Conservation (phyloP, 2,329 filamentous ascomycete species). For the Fusarium sp. region DNA sequence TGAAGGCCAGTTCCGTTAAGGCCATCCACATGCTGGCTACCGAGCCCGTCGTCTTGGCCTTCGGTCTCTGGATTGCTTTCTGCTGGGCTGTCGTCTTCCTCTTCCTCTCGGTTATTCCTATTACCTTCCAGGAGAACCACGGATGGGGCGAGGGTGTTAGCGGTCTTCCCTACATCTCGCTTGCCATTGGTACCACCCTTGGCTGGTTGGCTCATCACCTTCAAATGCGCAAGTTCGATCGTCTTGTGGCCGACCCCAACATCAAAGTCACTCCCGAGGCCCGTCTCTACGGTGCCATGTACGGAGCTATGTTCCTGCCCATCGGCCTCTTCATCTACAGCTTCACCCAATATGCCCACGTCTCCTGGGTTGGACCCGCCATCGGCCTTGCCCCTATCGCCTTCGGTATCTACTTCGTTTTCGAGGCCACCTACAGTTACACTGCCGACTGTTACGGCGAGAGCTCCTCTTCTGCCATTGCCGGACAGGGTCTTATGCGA, state of each 20-base stretch:
- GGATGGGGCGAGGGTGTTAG: constrained; percentile 38
- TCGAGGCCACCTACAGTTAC: constrained; percentile 43
- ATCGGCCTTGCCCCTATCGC: constrained; percentile 42
- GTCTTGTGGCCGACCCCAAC: constrained; percentile 33
- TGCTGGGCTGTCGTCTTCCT: constrained; percentile 46
- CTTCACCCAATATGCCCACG: constrained; percentile 37
- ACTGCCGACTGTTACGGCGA: constrained; percentile 43
- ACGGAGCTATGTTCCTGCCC: constrained; percentile 41
- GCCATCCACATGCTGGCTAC: constrained; percentile 45
- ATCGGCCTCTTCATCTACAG: constrained; percentile 44
- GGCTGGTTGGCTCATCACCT: constrained; percentile 41
- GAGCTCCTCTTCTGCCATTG: constrained; percentile 41
- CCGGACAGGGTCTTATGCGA: constrained; percentile 41
- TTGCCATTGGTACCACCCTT: constrained; percentile 37
- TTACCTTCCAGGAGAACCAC: constrained; percentile 40
- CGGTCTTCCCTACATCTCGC: constrained; percentile 41
- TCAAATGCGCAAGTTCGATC: constrained; percentile 43
- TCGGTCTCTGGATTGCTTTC: constrained; percentile 45
- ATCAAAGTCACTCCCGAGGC: constrained; percentile 42
- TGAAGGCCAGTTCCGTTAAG: constrained; percentile 43
- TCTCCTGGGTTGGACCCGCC: constrained; percentile 38
- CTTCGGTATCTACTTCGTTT: constrained; percentile 43
- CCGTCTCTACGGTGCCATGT: constrained; percentile 43
- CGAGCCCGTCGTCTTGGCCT: constrained; percentile 44
- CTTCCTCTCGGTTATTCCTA: constrained; percentile 43